Conservation (phyloP, 1,284 basidiomycete species). For the Cryptococcus neoformans region DNA sequence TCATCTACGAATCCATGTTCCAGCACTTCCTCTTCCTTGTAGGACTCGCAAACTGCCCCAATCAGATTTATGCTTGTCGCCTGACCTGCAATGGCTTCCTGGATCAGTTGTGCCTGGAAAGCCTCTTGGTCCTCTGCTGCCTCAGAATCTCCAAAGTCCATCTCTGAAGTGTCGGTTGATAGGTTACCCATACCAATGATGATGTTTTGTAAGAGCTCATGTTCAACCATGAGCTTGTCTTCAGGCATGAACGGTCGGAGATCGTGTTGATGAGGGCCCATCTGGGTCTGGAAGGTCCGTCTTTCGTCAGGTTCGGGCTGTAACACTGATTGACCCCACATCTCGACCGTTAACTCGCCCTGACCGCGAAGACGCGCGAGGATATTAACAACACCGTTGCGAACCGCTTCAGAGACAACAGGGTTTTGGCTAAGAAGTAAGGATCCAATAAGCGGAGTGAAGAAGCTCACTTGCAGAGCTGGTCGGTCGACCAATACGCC, state of each 20-base stretch:
- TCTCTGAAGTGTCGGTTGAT: slow-evolving; percentile 51
- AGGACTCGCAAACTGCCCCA: slow-evolving; percentile 58
- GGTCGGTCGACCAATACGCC: slow-evolving; percentile 45
- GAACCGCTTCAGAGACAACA: slow-evolving; percentile 67
- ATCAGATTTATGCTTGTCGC: slow-evolving; percentile 91
- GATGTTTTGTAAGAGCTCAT: slow-evolving; percentile 76
- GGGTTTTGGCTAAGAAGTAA: slow-evolving; percentile 78
- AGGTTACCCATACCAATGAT: slow-evolving; percentile 82
- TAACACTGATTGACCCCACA: slow-evolving; percentile 31
- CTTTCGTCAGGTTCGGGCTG: slow-evolving; percentile 22
- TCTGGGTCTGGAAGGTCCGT: slow-evolving; percentile 41
- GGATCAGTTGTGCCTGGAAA: slow-evolving; percentile 44
- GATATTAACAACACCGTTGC: slow-evolving; percentile 73
- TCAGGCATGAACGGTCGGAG: slow-evolving; percentile 54
- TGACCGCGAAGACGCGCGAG: slow-evolving; percentile 54
- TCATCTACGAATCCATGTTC: slow-evolving; percentile 70
- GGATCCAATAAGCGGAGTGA: slow-evolving; percentile 87
- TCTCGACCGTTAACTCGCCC: slow-evolving; percentile 28
- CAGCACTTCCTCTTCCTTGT: slow-evolving; percentile 61
- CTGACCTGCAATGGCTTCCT: slow-evolving; percentile 80
- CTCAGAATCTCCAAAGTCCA: slow-evolving; percentile 33
- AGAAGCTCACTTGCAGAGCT: slow-evolving; percentile 71
- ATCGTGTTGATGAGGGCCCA: slow-evolving; percentile 44
- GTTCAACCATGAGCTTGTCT: slow-evolving; percentile 65
- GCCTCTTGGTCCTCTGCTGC: slow-evolving; percentile 20